Percentiles rank a stretch among this genome's conserved stretches.
Conservation (phyloP, 1,284 basidiomycete species). For the Moniliophthora roreri region DNA sequence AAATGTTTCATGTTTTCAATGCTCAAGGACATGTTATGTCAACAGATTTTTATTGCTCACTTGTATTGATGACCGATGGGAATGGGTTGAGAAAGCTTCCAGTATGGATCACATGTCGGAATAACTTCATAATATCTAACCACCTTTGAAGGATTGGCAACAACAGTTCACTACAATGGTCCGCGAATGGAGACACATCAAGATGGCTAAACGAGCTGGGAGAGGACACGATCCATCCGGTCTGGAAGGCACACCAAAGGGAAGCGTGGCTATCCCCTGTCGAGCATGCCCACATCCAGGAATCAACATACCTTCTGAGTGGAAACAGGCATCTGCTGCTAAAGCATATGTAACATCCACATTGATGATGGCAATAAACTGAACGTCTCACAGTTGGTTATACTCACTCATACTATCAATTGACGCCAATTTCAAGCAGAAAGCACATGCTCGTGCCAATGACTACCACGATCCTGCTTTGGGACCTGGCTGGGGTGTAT, state of each 20-base stretch:
- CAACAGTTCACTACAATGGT: constrained; percentile 7
- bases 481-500: constrained; percentile 24
- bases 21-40: constrained; percentile 9
- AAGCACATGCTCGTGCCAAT: constrained; percentile 18
- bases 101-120: too few relatives aligned
- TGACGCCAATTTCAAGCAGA: constrained; percentile 30
- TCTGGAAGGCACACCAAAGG: constrained; percentile 7
- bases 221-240: constrained; percentile 13
- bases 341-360: constrained; percentile 9
- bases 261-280: constrained; percentile 14
- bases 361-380: too few relatives aligned
- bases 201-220: constrained; percentile 13
- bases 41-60: constrained; percentile 16
- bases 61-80: constrained; percentile 10
- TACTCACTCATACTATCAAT: constrained; percentile 23
- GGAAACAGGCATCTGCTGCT: constrained; percentile 15
- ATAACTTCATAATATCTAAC: too few relatives aligned
- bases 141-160: neutral
- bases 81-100: neutral
- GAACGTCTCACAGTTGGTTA: constrained; percentile 19
- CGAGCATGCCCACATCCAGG: constrained; percentile 25
- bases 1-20: constrained; percentile 15
- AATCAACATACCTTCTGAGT: constrained; percentile 27
- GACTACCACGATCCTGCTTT: constrained; percentile 23
- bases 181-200: constrained; percentile 14